Base-by-base conservation (phyloP, 129 eudicot genomes). In the Flaveria linearis region DNA sequence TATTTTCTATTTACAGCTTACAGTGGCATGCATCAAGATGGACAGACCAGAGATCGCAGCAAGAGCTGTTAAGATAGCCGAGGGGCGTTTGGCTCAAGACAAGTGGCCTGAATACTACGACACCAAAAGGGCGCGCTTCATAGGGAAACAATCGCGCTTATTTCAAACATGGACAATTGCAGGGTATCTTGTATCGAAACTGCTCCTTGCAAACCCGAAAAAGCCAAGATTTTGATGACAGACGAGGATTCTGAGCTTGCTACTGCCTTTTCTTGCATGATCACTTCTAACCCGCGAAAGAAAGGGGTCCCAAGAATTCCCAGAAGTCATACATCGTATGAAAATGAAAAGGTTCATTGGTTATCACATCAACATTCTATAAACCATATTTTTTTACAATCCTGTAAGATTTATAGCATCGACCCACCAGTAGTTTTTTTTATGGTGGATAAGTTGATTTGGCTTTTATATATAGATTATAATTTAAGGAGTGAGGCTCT, bases 61-160 rank as follows among this genome's bases (percentile, higher is more conserved):
- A 42, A 84, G 76, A 72, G 92, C 96, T 1, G 81, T 90, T 10
- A 80, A 83, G 75, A 61, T 85, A 72, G 92, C 90, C 57, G 92
- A 90, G 81, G 83, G 67, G 67, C 85, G 92, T 55, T 51, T 90
- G 70, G 76, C 83, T 45, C 65, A 65, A 71, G 96, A 90, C 82
- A 83, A 85, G 61, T 90, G 96, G 92, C 96, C 92, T 0, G 96
- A 90, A 76, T 90, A 90, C 69, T 90, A 90, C 13, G 96, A 90
- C 83, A 87, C 92, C 39, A 85, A 87, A 78, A 80, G 73, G 53
- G 96, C 74, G 28, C 76, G 90, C 67, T 89, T 87, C 67, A 80
- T 89, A 13, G 96, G 96, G 45, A 89, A 89, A 71, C 89, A 90
- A 72, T 81, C 96, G 5, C 87, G 77, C 1, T 73, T 87, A 26